Evolutionary conservation across 768 basidiomycete genomes (phyloP).

Genomic region (Obba rivulosa): DNA sequence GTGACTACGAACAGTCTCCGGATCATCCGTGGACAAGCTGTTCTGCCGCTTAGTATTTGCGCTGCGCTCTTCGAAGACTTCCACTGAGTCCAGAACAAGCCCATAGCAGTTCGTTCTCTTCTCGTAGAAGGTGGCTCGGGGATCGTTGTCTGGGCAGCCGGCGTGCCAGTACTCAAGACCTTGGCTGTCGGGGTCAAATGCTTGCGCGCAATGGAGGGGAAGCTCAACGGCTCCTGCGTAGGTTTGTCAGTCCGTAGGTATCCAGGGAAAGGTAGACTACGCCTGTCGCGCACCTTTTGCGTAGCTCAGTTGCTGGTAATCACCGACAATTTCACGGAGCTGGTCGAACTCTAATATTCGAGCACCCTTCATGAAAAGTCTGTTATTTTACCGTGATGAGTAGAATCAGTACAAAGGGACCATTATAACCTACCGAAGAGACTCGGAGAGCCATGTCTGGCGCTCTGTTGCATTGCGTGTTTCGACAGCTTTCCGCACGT

Average conservation of each 20-base stretch:
- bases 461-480: constrained; percentile 69
- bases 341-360: constrained; percentile 79
- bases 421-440: constrained; percentile 58
- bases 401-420: not conserved
- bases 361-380: constrained; percentile 86
- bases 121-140: constrained; percentile 52
- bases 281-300: constrained; percentile 57
- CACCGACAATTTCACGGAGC: constrained; percentile 80
- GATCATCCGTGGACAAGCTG: constrained; percentile 30
- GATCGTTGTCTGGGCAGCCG: constrained; percentile 45
- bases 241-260: not conserved
- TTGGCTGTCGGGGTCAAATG: constrained; percentile 69
- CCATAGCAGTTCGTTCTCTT: constrained; percentile 73
- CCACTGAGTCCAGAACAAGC: constrained; percentile 76
- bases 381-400: constrained; percentile 22
- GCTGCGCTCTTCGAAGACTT: constrained; percentile 66
- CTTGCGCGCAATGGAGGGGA: constrained; percentile 76
- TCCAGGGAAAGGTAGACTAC: not conserved
- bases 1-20: constrained; percentile 70
- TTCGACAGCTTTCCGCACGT: constrained; percentile 84
- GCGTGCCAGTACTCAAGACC: constrained; percentile 76
- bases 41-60: constrained; percentile 22
- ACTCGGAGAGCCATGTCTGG: constrained; percentile 78
- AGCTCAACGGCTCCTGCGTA: constrained; percentile 74
- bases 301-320: constrained; percentile 82